Evolutionary conservation across 768 basidiomycete genomes (phyloP).

Genomic region (Rhizopogon salebrosus): DNA sequence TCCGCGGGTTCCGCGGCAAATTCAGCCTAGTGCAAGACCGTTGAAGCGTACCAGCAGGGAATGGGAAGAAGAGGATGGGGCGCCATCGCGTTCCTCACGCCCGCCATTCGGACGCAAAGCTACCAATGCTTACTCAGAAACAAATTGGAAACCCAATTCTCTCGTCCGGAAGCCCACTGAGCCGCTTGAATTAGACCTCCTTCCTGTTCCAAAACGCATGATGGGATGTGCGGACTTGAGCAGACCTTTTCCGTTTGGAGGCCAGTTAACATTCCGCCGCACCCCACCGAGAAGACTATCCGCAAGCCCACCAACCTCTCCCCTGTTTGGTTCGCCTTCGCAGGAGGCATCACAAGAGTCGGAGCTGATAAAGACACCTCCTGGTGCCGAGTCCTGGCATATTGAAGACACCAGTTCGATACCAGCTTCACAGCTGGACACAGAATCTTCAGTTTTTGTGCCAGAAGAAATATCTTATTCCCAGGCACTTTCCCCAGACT

Average conservation of each 20-base stretch:
- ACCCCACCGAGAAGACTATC: conserved; percentile 7
- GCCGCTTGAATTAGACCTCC: conserved; percentile 18
- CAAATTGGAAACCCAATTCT: conserved; percentile 18
- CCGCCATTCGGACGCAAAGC: conserved; percentile 10
- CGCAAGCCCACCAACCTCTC: conserved; percentile 21
- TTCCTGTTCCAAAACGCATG: neutral
- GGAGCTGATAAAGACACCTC: conserved; percentile 45
- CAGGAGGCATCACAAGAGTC: conserved; percentile 37
- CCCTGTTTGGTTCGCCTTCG: conserved; percentile 19
- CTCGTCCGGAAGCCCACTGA: conserved; percentile 31
- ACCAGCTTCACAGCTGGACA: conserved; percentile 34
- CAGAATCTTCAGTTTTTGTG: neutral
- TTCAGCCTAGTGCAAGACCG: conserved; percentile 36
- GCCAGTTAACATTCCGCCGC: neutral
- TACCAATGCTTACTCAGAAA: neutral
- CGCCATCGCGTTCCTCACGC: conserved; percentile 11
- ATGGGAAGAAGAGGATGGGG: conserved; percentile 25
- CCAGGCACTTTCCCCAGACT: conserved; percentile 27
- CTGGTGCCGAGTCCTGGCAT: conserved; percentile 28
- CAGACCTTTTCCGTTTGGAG: neutral
- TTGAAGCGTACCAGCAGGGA: conserved; percentile 35
- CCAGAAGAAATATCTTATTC: conserved; percentile 28
- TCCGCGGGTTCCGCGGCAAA: conserved; percentile 40
- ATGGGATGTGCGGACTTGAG: conserved; percentile 3
- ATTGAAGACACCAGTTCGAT: conserved; percentile 26